These are phyloP conservation scores for Neostapfia colusana DNA, from an alignment of 176 grass and related monocot genomes.

Conservation along the genomic window DNA sequence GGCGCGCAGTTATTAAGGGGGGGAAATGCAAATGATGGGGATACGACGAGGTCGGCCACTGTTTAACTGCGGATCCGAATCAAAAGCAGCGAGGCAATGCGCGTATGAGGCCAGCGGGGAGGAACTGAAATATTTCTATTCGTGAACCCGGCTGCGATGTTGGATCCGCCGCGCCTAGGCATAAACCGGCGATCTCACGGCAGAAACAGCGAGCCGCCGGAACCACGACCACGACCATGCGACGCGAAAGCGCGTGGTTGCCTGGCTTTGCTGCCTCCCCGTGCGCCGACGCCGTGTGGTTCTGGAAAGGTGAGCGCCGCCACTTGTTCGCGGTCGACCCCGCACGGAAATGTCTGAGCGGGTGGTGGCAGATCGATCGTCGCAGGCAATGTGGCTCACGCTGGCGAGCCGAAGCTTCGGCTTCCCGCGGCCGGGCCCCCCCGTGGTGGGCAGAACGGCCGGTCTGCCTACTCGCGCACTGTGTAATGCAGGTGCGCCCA, in stretches of 20 bases:
- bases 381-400: too few species aligned
- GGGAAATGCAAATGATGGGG: not conserved
- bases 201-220: not conserved
- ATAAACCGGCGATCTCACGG: not conserved
- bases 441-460: constrained; percentile 5
- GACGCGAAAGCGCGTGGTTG: not conserved
- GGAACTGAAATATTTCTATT: not conserved
- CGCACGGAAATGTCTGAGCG: too few species aligned
- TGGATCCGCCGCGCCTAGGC: not conserved
- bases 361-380: not conserved
- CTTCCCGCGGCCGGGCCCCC: not conserved
- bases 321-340: not conserved
- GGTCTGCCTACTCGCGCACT: not conserved
- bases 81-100: not conserved
- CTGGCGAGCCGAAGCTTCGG: constrained; percentile 19
- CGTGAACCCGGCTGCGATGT: not conserved
- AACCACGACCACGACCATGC: too few species aligned
- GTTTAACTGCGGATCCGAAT: too few species aligned
- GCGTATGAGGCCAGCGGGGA: not conserved
- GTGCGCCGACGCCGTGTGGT: constrained; percentile 16
- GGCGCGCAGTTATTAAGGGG: not conserved
- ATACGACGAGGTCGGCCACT: not conserved
- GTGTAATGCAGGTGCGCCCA: not conserved
- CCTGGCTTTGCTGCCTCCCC: not conserved
- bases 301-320: too few species aligned